Conservation (phyloP, 169 alveolate genomes). For the Plasmodium coatneyi region DNA sequence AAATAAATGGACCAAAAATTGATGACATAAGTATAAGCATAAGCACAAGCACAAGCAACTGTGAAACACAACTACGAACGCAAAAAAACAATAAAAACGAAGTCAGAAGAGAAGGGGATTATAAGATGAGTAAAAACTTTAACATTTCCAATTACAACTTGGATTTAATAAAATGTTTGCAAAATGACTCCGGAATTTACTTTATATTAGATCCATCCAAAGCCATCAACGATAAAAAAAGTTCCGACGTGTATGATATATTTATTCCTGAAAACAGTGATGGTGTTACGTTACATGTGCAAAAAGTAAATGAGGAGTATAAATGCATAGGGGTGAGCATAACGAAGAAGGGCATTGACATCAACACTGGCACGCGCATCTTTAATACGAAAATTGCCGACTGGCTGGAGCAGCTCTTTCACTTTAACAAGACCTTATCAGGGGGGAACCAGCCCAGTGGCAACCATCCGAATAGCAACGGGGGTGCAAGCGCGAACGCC, state of each 20-base stretch:
- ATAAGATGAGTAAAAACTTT: conserved; percentile 46
- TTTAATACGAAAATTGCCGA: conserved; percentile 71
- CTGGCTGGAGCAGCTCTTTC: conserved; percentile 67
- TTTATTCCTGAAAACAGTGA: conserved; percentile 71
- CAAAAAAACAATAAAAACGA: not conserved
- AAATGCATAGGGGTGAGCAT: conserved; percentile 74
- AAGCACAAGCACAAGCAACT: not conserved
- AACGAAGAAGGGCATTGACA: conserved; percentile 58
- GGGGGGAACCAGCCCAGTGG: not conserved
- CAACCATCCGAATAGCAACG: no score
- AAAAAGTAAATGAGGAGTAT: conserved; percentile 68
- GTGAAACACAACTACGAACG: not conserved
- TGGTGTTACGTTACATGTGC: conserved; percentile 68
- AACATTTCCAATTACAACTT: conserved; percentile 65
- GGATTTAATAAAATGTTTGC: conserved; percentile 67
- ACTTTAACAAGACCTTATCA: conserved; percentile 40
- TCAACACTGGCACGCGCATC: conserved; percentile 59
- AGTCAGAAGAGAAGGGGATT: not conserved
- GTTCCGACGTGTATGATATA: conserved; percentile 61
- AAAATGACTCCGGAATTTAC: conserved; percentile 67
- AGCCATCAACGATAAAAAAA: conserved; percentile 49
- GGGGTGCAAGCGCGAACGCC: no score
- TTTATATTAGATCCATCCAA: conserved; percentile 70
- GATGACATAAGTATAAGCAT: conserved; percentile 17
- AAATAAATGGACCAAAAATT: conserved; percentile 68